phyloP scores from a whole-genome alignment of 805 yeast species.

The Isabelozyma pseudorhagii region DNA sequence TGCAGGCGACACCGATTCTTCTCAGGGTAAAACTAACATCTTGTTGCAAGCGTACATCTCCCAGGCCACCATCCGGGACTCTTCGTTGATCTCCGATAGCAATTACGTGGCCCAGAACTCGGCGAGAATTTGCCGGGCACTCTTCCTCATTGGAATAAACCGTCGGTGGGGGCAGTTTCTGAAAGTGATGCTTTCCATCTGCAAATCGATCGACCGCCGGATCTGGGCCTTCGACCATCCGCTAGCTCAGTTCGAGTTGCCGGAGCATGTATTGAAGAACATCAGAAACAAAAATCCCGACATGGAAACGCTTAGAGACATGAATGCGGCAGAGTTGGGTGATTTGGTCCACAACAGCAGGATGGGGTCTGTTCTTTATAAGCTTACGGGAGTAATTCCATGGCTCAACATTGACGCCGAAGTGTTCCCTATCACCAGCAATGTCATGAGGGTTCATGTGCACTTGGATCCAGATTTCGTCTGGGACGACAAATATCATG shows the following conservation, averaged over 20 bases:
- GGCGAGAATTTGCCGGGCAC: constrained; percentile 87
- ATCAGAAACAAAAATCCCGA: constrained; percentile 63
- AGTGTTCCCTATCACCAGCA: constrained; percentile 82
- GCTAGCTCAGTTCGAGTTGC: constrained; percentile 78
- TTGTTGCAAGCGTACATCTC: constrained; percentile 87
- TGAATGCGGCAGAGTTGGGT: constrained; percentile 76
- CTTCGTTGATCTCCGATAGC: constrained; percentile 81
- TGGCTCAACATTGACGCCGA: constrained; percentile 70
- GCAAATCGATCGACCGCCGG: constrained; percentile 81
- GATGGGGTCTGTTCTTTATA: constrained; percentile 64
- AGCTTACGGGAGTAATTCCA: constrained; percentile 71
- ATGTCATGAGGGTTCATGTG: constrained; percentile 80
- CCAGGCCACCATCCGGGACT: constrained; percentile 64
- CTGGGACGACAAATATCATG: constrained; percentile 84
- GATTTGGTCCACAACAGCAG: constrained; percentile 81
- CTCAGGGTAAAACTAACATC: constrained; percentile 85
- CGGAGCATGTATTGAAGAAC: constrained; percentile 59
- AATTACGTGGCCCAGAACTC: constrained; percentile 95
- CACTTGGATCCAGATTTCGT: constrained; percentile 69
- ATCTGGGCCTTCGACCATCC: constrained; percentile 94
- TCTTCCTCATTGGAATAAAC: constrained; percentile 81
- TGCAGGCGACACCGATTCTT: constrained; percentile 68
- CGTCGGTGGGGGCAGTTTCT: constrained; percentile 89
- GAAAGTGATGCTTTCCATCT: constrained; percentile 69
- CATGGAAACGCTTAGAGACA: constrained; percentile 70